Evolutionary conservation across 768 basidiomycete species (phyloP).

Genomic region (Cantharellus anzutake): DNA sequence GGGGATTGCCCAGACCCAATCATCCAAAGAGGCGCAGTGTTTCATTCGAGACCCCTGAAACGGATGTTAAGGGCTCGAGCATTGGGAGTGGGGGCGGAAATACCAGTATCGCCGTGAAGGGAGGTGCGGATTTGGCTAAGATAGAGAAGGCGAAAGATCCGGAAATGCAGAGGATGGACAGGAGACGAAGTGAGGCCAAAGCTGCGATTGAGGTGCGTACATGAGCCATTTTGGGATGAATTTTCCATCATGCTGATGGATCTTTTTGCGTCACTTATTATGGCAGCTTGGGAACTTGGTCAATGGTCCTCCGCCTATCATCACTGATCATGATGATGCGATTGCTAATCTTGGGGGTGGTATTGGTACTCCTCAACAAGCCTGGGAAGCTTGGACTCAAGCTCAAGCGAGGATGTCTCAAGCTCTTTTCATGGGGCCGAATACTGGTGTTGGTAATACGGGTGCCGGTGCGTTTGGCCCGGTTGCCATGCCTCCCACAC

Average conservation of each 20-base stretch:
- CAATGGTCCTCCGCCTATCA: slow-evolving; percentile 51
- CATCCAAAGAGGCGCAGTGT: slow-evolving; percentile 6
- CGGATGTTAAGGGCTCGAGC: background rate
- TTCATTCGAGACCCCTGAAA: slow-evolving; percentile 1
- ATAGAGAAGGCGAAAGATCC: slow-evolving; percentile 12
- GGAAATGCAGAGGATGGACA: slow-evolving; percentile 44
- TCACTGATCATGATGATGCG: slow-evolving; percentile 21
- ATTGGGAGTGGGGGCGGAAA: background rate
- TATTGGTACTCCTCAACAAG: background rate
- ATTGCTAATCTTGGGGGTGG: background rate
- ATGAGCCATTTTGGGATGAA: background rate
- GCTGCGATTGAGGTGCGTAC: slow-evolving; percentile 68
- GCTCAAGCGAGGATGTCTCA: slow-evolving; percentile 4
- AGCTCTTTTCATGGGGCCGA: background rate
- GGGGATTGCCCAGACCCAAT: background rate
- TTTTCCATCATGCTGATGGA: slow-evolving; percentile 1
- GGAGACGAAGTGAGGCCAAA: slow-evolving; percentile 65
- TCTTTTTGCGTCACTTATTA: background rate
- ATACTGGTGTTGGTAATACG: too few species aligned
- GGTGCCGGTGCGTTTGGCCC: too few species aligned
- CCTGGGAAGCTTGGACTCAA: slow-evolving; percentile 8
- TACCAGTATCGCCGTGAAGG: too few species aligned
- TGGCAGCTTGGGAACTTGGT: slow-evolving; percentile 69
- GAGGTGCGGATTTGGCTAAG: too few species aligned
- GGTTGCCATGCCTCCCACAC: slow-evolving; percentile 7